Conservation (phyloP, 2,329 filamentous ascomycete genomes). For the Cyclaneusma minus region DNA sequence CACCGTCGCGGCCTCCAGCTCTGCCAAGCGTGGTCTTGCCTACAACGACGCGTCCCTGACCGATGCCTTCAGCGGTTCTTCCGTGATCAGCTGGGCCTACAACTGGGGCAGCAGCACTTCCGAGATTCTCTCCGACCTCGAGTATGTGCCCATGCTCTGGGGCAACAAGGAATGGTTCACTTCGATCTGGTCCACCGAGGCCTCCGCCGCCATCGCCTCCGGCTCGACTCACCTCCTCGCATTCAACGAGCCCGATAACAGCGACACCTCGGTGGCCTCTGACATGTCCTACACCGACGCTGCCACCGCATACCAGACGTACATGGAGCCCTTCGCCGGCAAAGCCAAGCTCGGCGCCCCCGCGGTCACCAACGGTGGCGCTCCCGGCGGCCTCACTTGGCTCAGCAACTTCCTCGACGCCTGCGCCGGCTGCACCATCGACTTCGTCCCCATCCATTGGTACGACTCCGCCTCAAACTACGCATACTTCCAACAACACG, state of each 20-base stretch:
- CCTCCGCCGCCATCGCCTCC: constrained; percentile 29
- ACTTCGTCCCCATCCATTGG: constrained; percentile 31
- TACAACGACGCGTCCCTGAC: constrained; percentile 46
- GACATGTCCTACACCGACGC: constrained; percentile 20
- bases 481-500: constrained; percentile 26
- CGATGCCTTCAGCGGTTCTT: constrained; percentile 28
- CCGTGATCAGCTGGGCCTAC: constrained; percentile 43
- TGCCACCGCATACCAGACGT: constrained; percentile 22
- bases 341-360: constrained; percentile 29
- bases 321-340: constrained; percentile 28
- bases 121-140: constrained; percentile 25
- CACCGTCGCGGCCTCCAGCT: too few relatives aligned
- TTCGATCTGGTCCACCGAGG: constrained; percentile 32
- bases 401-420: constrained; percentile 25
- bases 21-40: constrained; percentile 47
- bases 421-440: constrained; percentile 26
- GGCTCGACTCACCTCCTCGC: constrained; percentile 43
- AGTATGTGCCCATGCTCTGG: constrained; percentile 57
- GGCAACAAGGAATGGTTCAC: constrained; percentile 28
- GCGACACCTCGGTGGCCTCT: constrained; percentile 8
- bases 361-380: constrained; percentile 29
- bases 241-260: constrained; percentile 62
- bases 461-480: constrained; percentile 23
- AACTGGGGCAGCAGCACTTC: constrained; percentile 44
- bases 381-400: constrained; percentile 25